Base-by-base conservation (phyloP, 1,284 basidiomycete genomes). In the Volvariella volvacea region DNA sequence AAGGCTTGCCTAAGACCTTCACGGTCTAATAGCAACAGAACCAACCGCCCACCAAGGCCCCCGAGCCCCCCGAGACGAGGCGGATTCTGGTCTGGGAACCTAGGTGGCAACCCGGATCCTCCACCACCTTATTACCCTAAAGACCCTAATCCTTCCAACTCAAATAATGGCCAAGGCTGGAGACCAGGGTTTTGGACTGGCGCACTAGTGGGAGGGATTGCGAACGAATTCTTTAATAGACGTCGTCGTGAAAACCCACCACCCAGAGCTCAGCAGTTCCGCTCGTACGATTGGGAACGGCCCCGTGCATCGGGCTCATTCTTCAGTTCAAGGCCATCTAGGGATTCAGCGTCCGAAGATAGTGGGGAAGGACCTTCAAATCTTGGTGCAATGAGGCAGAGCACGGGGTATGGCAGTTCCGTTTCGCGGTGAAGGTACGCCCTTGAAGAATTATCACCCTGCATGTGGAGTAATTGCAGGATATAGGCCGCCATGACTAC, bases 131-230 rank as follows among this genome's bases (percentile, higher is more conserved):
- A 93, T 41, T 54, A 47, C 39, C 16, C 48, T 37, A 22, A 49
- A 33, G 43, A 48, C 41, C 21, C 44, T 42, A 17, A 47, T 7
- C 41, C 58, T 69, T 76, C 6, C 50, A 66, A 48, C 47, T 57
- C 6, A 19, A 49, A 47, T n/a, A 48, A 51, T 16, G 30, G 9
- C 50, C 54, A 55, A 44, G 62, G 68, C 39, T 79, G 78, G 68
- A 60, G 68, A 41, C 83, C 85, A 2, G 89, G 88, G 1, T 92
- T 92, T 59, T 91, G 83, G 85, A 83, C 81, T 0, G 90, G 91
- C 12, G 74, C 84, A 9, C 74, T 76, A 1, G 56, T 83, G 1
- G 89, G 87, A 4, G 82, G 80, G 31, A 59, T 83, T 0, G 83
- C 78, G 0, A 74, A 76, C 16, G 76, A 79, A 51, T 55, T 82